Conservation (phyloP, 345 rosid species). For the Arabidopsis arenosa region DNA sequence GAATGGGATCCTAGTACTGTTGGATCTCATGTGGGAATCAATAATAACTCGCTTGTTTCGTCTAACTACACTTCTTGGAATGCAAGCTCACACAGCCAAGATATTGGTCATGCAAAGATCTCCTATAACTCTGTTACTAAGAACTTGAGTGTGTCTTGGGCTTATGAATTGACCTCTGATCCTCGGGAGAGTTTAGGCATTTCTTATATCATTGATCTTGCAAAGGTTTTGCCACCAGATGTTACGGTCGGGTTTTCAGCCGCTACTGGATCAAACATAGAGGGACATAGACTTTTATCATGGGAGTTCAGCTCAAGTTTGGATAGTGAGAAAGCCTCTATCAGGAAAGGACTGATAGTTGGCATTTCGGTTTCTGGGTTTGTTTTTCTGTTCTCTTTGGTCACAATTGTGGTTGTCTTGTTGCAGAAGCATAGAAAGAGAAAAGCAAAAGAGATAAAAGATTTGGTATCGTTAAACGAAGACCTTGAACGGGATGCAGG, state of each 20-base stretch:
- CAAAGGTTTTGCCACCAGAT: conserved; percentile 44
- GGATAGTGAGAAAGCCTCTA: conserved; percentile 1
- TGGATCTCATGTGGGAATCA: conserved; percentile 45
- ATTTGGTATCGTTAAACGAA: conserved; percentile 43
- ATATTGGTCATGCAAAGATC: conserved; percentile 38
- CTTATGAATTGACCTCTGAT: conserved; percentile 29
- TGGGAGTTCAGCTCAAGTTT: conserved; percentile 53
- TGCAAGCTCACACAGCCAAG: conserved; percentile 31
- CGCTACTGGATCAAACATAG: conserved; percentile 27
- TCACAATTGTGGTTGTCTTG: background rate
- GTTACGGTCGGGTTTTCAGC: conserved; percentile 55
- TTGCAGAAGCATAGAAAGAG: conserved; percentile 13
- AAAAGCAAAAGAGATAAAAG: background rate
- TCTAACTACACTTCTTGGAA: conserved; percentile 44
- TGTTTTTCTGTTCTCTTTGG: conserved; percentile 9
- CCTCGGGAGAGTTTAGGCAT: conserved; percentile 42
- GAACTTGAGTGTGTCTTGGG: conserved; percentile 51
- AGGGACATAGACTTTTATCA: conserved; percentile 39
- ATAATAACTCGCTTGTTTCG: conserved; percentile 35
- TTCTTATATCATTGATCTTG: conserved; percentile 48
- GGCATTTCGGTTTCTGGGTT: conserved; percentile 31
- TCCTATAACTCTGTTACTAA: conserved; percentile 42
- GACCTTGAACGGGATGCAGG: conserved; percentile 53
- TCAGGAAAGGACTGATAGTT: background rate
- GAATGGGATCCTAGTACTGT: conserved; percentile 40